Evolutionary conservation across 129 eudicot genomes (phyloP).

Genomic region (Glebionis coronaria): DNA sequence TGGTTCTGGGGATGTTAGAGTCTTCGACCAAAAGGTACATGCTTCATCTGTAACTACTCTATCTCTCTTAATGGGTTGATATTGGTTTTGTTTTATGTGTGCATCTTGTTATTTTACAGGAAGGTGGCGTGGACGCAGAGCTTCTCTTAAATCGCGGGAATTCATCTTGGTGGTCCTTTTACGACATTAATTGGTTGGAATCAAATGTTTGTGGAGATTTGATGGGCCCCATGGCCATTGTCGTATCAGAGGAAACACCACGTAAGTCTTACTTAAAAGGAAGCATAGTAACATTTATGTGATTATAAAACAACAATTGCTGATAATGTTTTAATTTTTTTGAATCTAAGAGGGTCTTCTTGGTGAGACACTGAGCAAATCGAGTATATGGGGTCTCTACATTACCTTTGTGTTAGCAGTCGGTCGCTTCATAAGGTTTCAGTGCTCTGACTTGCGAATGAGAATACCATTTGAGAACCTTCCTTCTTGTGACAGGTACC

Average conservation of each 20-base stretch:
- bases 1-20: slow-evolving; percentile 97
- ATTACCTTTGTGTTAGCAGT: slow-evolving; percentile 98
- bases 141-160: slow-evolving; percentile 60
- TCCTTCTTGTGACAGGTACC: slow-evolving; percentile 95
- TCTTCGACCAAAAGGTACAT: slow-evolving; percentile 76
- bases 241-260: slow-evolving; percentile 97
- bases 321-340: slow-evolving; percentile 5
- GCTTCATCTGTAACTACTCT: slow-evolving; percentile 10
- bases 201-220: slow-evolving; percentile 65
- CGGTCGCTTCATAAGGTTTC: slow-evolving; percentile 96
- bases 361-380: slow-evolving; percentile 98
- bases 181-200: slow-evolving; percentile 50
- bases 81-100: too few relatives aligned
- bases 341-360: slow-evolving; percentile 82
- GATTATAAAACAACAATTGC: slow-evolving; percentile 7
- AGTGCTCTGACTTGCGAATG: slow-evolving; percentile 95
- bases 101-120: slow-evolving; percentile 36
- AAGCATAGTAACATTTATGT: slow-evolving; percentile 11
- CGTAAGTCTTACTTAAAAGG: slow-evolving; percentile 51
- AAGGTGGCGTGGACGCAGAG: slow-evolving; percentile 64
- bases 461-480: slow-evolving; percentile 97
- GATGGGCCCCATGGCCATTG: slow-evolving; percentile 86
- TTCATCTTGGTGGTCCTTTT: slow-evolving; percentile 92
- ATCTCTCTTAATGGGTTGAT: not conserved
- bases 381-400: slow-evolving; percentile 99